Evolutionary conservation across 2,329 filamentous ascomycete species (phyloP).

Genomic region (Alternaria rosae): DNA sequence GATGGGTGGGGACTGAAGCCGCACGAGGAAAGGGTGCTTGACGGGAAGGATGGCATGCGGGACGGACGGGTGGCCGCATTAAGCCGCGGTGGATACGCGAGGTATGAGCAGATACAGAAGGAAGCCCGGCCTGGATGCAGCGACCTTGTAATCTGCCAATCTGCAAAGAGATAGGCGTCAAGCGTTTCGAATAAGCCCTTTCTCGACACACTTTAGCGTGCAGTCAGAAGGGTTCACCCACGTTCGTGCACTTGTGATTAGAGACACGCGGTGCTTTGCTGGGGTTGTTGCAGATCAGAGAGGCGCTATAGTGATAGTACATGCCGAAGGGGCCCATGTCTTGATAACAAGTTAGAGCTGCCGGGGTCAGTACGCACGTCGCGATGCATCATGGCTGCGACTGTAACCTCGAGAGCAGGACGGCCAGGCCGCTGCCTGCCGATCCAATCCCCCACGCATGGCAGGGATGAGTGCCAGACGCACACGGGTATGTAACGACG

Average conservation of each 20-base stretch:
- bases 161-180: neutral
- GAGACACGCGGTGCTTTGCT: constrained; percentile 14
- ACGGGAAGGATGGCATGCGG: constrained; percentile 4
- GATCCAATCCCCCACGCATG: neutral
- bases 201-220: constrained; percentile 3
- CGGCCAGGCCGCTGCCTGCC: neutral
- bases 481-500: neutral
- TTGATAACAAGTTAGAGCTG: neutral
- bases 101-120: constrained; percentile 29
- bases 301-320: constrained; percentile 7
- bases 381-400: neutral
- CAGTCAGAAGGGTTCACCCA: neutral
- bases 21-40: constrained; percentile 4
- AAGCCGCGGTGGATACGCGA: constrained; percentile 22
- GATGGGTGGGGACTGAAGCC: neutral
- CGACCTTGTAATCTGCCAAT: neutral
- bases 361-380: neutral
- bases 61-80: constrained; percentile 31
- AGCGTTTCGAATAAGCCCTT: constrained; percentile 2
- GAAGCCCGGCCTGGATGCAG: constrained; percentile 13
- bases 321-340: neutral
- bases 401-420: neutral
- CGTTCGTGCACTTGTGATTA: neutral
- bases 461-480: neutral
- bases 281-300: constrained; percentile 1